Evolutionary conservation across 306 rosid species (phyloP).

Genomic region (Acacia confusa): DNA sequence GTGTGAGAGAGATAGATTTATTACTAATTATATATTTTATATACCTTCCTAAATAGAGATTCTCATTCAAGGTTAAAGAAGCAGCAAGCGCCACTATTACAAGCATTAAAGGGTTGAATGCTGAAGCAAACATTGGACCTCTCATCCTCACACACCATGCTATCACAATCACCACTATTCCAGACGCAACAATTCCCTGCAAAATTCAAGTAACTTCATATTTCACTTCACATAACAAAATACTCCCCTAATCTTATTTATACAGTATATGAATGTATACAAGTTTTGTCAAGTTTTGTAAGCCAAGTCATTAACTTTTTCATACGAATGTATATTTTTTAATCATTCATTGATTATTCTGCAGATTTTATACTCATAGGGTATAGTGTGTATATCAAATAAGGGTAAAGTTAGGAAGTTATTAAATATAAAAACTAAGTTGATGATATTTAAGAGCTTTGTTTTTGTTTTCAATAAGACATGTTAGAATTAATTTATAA

Average conservation of each 20-base stretch:
- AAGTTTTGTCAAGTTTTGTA: too few species aligned
- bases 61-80: slow-evolving; percentile 31
- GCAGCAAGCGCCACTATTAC: slow-evolving; percentile 34
- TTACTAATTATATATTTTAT: too few species aligned
- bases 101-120: slow-evolving; percentile 37
- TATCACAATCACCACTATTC: slow-evolving; percentile 1
- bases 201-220: not conserved
- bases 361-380: too few species aligned
- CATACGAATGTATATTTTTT: too few species aligned
- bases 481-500: too few species aligned
- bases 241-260: not conserved
- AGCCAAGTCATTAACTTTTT: too few species aligned
- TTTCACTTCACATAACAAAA: not conserved
- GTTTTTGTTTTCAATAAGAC: not conserved
- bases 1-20: not conserved
- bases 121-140: slow-evolving; percentile 37
- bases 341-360: too few species aligned
- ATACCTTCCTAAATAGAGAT: slow-evolving; percentile 33
- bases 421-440: too few species aligned
- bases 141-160: slow-evolving; percentile 38
- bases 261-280: too few species aligned
- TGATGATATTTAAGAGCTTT: not conserved
- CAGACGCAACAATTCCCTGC: slow-evolving; percentile 39
- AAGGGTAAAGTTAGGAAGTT: too few species aligned
- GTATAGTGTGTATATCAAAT: too few species aligned